phyloP scores from a whole-genome alignment of 116 monocot species.

The Papilionanthe hybrid region DNA sequence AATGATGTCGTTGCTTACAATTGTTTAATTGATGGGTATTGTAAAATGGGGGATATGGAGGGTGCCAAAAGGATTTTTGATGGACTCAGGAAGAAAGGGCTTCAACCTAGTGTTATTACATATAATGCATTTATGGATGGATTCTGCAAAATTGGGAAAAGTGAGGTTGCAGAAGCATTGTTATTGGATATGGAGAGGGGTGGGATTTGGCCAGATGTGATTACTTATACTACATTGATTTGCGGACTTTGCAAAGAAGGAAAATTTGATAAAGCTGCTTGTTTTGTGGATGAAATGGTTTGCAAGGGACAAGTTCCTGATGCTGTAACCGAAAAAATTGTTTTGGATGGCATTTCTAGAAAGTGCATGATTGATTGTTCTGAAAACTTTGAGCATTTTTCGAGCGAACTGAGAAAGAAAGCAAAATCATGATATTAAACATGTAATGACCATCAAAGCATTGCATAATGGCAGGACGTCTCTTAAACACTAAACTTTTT shows the following conservation, averaged over 20 bases:
- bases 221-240: constrained; percentile 21
- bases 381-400: not conserved
- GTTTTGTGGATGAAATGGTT: constrained; percentile 18
- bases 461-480: too few species aligned
- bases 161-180: constrained; percentile 11
- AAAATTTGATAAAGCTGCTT: constrained; percentile 17
- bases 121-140: constrained; percentile 32
- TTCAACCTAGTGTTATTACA: constrained; percentile 11
- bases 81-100: constrained; percentile 16
- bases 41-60: constrained; percentile 19
- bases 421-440: not conserved
- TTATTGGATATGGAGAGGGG: constrained; percentile 12
- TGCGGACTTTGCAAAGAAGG: constrained; percentile 15
- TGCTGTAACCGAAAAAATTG: constrained; percentile 3
- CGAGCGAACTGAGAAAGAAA: not conserved
- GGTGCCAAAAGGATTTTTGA: constrained; percentile 14
- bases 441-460: too few species aligned
- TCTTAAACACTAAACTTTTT: too few species aligned
- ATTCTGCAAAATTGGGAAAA: constrained; percentile 25
- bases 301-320: constrained; percentile 15
- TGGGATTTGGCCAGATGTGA: constrained; percentile 12
- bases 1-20: constrained; percentile 16
- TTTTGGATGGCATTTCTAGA: not conserved
- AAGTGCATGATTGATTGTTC: not conserved
- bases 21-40: constrained; percentile 15